Conservation (phyloP, 1,284 basidiomycete genomes). For the Apiotrichum laibachii region DNA sequence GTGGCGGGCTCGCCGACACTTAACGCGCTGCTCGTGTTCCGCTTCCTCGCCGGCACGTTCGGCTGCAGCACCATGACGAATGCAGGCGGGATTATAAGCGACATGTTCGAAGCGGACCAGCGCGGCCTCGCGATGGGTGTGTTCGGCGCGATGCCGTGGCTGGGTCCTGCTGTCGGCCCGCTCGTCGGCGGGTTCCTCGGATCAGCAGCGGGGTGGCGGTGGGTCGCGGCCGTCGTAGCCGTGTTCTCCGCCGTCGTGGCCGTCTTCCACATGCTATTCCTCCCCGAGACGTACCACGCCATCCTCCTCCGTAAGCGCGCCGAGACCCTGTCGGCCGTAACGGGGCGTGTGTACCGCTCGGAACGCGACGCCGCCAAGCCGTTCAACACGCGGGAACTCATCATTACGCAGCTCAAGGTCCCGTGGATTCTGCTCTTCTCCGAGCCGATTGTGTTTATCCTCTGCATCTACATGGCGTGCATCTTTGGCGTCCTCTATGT, state of each 20-base stretch:
- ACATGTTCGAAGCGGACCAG: slow-evolving; percentile 48
- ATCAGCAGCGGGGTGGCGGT: slow-evolving; percentile 45
- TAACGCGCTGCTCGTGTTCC: slow-evolving; percentile 50
- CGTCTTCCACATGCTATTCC: slow-evolving; percentile 34
- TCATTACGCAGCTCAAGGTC: slow-evolving; percentile 44
- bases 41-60: slow-evolving; percentile 52
- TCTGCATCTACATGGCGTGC: slow-evolving; percentile 52
- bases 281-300: slow-evolving; percentile 53
- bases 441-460: slow-evolving; percentile 51
- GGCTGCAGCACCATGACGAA: slow-evolving; percentile 52
- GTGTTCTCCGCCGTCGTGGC: slow-evolving; percentile 48
- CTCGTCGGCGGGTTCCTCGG: slow-evolving; percentile 42
- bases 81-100: slow-evolving; percentile 51
- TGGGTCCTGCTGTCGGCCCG: slow-evolving; percentile 51
- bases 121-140: slow-evolving; percentile 54
- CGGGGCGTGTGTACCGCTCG: slow-evolving; percentile 46
- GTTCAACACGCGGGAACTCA: slow-evolving; percentile 33
- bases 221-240: slow-evolving; percentile 66
- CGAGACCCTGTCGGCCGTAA: slow-evolving; percentile 36
- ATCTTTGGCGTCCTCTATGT: slow-evolving; percentile 48
- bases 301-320: slow-evolving; percentile 49
- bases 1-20: slow-evolving; percentile 49
- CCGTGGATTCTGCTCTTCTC: slow-evolving; percentile 50
- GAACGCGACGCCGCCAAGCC: slow-evolving; percentile 49
- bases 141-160: slow-evolving; percentile 53